Conservation (phyloP, 495 filamentous ascomycete genomes). For the Hapsidospora chrysogenum region DNA sequence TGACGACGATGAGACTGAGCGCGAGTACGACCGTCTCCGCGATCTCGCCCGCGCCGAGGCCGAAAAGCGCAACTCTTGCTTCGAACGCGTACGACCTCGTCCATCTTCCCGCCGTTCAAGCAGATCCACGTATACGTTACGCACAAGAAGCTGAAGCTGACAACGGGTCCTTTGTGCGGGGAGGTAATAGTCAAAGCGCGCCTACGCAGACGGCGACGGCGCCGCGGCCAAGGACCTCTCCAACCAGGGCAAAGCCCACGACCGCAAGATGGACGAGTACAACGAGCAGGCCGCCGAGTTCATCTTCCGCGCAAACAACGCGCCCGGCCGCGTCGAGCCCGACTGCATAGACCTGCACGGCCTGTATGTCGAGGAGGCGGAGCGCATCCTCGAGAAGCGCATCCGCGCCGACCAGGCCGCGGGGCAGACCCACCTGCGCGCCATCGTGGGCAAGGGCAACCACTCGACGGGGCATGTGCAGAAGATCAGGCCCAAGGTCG, state of each 20-base stretch:
- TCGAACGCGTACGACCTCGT: slow-evolving; percentile 38
- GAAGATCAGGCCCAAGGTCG: slow-evolving; percentile 84
- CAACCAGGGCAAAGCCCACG: slow-evolving; percentile 73
- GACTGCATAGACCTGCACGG: slow-evolving; percentile 93
- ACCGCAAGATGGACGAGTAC: slow-evolving; percentile 58
- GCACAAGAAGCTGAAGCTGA: too few species aligned
- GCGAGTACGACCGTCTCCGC: slow-evolving; percentile 85
- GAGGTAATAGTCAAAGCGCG: slow-evolving; percentile 45
- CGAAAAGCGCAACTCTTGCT: slow-evolving; percentile 55
- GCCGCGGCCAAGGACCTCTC: slow-evolving; percentile 63
- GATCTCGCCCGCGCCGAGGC: slow-evolving; percentile 66
- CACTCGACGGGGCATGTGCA: slow-evolving; percentile 65
- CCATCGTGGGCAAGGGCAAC: slow-evolving; percentile 88
- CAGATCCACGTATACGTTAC: too few species aligned
- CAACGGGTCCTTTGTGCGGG: background rate
- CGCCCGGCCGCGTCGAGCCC: slow-evolving; percentile 42
- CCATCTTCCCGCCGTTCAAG: too few species aligned
- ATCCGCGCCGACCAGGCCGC: slow-evolving; percentile 55
- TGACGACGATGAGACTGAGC: slow-evolving; percentile 47
- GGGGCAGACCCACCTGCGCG: slow-evolving; percentile 54
- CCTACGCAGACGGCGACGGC: slow-evolving; percentile 66
- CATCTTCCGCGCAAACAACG: slow-evolving; percentile 91
- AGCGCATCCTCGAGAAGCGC: slow-evolving; percentile 68
- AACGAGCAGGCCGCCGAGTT: slow-evolving; percentile 81
- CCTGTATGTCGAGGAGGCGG: slow-evolving; percentile 84